Base-by-base conservation (phyloP, 345 rosid genomes). In the Angophora floribunda region DNA sequence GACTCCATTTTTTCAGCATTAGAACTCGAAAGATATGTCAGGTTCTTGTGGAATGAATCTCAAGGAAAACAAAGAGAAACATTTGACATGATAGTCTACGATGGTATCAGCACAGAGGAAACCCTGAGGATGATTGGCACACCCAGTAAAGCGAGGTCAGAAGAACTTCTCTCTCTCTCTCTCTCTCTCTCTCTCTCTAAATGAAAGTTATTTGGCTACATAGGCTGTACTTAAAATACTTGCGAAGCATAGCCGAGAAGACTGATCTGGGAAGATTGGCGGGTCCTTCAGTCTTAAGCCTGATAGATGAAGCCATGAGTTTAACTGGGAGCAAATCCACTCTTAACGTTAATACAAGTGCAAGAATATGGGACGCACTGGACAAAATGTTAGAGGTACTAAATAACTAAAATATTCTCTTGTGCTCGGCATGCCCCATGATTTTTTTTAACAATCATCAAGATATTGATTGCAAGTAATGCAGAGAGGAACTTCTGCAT, bases 261-360 rank as follows among this genome's bases (percentile, higher is more conserved):
- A 96, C 99, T 88, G 99, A 97, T 91, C 86, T 97, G 80, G 99
- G 98, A 91, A 95, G 99, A 93, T 93, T 97, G 90, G 96, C 91
- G 52, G 93, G 94, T 89, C 99, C 99, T 87, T 95, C 98, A 55
- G 63, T 96, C 87, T 85, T 97, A 90, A 91, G 96, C 88, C 96
- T 96, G 61, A 90, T 94, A 87, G 97, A 95, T 90, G 99, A 96
- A 89, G 92, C 97, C 22, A 85, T 94, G 92, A 90, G 90, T 91
- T 90, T 94, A 80, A 93, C 94, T 87, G 93, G 94, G 50, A 91
- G 93, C 82, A 88, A 90, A 53, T 91, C 93, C 52, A 87, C 51
- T 88, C 91, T 95, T 57, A 94, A 93, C 86, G 97, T 94, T 85
- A 91, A 52, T 90, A 88, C 84, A 87, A 95, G 94, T 92, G 82